These are phyloP conservation scores for Cladosporium austrohemisphaericum DNA, from an alignment of 2,329 filamentous ascomycete species.

Conservation along the genomic window DNA sequence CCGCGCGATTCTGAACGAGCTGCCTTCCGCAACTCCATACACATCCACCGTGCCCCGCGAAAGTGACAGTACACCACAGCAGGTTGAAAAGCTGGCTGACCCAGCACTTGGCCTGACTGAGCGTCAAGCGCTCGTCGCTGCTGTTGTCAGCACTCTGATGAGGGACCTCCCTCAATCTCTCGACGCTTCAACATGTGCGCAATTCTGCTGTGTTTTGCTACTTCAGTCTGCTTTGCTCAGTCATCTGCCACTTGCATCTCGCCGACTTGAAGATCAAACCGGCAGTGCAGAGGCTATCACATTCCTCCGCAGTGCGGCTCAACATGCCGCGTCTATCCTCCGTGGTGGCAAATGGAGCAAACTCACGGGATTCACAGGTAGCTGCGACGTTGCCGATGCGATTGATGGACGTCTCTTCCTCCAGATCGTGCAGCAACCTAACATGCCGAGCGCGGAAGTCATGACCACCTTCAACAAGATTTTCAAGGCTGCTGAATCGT, in stretches of 20 bases:
- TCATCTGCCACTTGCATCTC: slow-evolving; percentile 29
- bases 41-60: not conserved
- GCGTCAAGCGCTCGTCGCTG: slow-evolving; percentile 26
- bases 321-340: slow-evolving; percentile 37
- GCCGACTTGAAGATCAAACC: slow-evolving; percentile 23
- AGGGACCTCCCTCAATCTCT: slow-evolving; percentile 11
- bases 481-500: slow-evolving; percentile 21
- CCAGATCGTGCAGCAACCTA: slow-evolving; percentile 18
- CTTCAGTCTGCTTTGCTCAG: slow-evolving; percentile 31
- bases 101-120: slow-evolving; percentile 21
- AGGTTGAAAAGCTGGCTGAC: slow-evolving; percentile 19
- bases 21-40: slow-evolving; percentile 4
- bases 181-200: slow-evolving; percentile 4
- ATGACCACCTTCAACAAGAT: slow-evolving; percentile 24
- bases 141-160: slow-evolving; percentile 24
- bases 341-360: slow-evolving; percentile 36
- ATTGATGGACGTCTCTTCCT: slow-evolving; percentile 53
- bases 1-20: slow-evolving; percentile 5
- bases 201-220: slow-evolving; percentile 20
- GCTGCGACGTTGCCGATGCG: slow-evolving; percentile 51
- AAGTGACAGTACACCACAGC: slow-evolving; percentile 1
- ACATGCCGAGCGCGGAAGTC: slow-evolving; percentile 17
- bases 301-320: slow-evolving; percentile 34
- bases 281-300: slow-evolving; percentile 16
- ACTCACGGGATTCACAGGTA: slow-evolving; percentile 21